Percentiles rank a stretch among this genome's conserved stretches.
Evolutionary conservation across 176 grass and related monocot species (phyloP).

Genomic region (Leersia perrieri): DNA sequence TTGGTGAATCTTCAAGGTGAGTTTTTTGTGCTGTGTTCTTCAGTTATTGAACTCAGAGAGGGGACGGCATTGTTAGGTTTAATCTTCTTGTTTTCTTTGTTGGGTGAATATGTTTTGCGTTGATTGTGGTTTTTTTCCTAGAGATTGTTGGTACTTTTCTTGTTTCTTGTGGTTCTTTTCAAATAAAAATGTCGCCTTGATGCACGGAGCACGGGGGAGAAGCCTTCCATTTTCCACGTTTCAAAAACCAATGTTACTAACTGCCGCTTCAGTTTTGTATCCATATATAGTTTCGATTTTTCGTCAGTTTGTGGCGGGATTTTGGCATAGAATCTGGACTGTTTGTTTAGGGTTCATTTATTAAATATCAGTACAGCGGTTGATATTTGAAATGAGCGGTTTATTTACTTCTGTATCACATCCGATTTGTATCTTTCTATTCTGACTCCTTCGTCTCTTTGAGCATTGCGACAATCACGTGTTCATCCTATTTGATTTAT

Average conservation of each 20-base stretch:
- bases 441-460: slow-evolving; percentile 4
- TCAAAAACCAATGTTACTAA: slow-evolving; percentile 23
- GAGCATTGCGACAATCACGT: slow-evolving; percentile 27
- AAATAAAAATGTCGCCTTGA: neutral
- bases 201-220: neutral
- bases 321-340: neutral
- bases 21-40: neutral
- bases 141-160: neutral
- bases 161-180: neutral
- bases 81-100: neutral
- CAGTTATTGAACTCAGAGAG: neutral
- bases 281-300: neutral
- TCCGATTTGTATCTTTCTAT: slow-evolving; percentile 10
- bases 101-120: neutral
- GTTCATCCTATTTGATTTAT: slow-evolving; percentile 26
- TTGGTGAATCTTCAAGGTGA: slow-evolving; percentile 82
- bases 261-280: neutral
- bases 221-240: neutral
- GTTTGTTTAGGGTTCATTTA: slow-evolving; percentile 14
- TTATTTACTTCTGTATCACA: slow-evolving; percentile 1
- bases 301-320: slow-evolving; percentile 10
- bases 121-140: neutral
- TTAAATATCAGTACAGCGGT: slow-evolving; percentile 3
- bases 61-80: neutral
- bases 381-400: slow-evolving; percentile 15